Evolutionary conservation across 2,329 filamentous ascomycete species (phyloP).

Genomic region (Madurella fahalii): DNA sequence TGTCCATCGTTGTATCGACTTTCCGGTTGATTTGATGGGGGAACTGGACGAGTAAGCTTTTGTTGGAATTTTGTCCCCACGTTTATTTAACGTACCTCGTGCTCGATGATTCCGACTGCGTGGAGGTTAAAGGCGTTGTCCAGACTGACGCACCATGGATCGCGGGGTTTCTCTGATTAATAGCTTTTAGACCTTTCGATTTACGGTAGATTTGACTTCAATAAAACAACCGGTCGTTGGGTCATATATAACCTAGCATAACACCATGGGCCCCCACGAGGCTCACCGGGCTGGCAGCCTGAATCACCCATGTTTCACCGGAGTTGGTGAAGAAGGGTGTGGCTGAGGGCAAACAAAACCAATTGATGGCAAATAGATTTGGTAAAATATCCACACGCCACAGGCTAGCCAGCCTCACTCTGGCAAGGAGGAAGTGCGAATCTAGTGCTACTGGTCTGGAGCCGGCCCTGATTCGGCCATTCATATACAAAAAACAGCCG

Average conservation of each 20-base stretch:
- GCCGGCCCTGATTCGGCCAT: constrained; percentile 3
- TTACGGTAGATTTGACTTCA: too few species aligned
- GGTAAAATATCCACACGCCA: neutral
- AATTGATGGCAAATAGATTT: neutral
- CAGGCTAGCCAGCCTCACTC: neutral
- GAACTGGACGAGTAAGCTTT: neutral
- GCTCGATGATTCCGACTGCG: too few species aligned
- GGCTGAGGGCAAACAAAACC: neutral
- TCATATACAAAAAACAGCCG: constrained; percentile 1
- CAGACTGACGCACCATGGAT: too few species aligned
- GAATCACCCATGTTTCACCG: neutral
- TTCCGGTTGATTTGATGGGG: neutral
- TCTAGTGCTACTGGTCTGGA: neutral
- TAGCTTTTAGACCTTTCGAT: too few species aligned
- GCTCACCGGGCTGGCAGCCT: neutral
- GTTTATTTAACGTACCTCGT: too few species aligned
- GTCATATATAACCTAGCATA: too few species aligned
- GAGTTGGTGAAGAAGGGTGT: neutral
- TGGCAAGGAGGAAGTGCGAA: neutral
- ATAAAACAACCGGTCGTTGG: too few species aligned
- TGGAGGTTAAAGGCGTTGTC: too few species aligned
- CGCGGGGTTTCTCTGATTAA: too few species aligned
- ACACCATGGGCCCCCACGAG: neutral
- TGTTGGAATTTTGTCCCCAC: too few species aligned
- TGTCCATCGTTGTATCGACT: neutral